phyloP scores from a whole-genome alignment of 2,329 filamentous ascomycete genomes.

The Trichoderma endophyticum region DNA sequence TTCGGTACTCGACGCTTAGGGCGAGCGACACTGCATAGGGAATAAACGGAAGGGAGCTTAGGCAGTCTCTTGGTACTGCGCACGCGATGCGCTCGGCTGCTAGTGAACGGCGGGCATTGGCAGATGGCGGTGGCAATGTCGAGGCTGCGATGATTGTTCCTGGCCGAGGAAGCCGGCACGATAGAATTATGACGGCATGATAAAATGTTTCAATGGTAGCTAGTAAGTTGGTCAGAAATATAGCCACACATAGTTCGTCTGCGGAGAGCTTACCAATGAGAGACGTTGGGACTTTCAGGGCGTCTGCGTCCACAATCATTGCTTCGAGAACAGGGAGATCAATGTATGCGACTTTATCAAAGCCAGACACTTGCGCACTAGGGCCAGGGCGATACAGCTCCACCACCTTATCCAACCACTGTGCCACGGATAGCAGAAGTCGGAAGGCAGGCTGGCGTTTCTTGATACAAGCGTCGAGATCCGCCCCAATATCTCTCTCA shows the following conservation, averaged over 20 bases:
- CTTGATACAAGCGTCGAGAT: constrained; percentile 49
- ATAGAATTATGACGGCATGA: constrained; percentile 61
- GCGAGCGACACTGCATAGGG: constrained; percentile 61
- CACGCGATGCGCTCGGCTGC: constrained; percentile 57
- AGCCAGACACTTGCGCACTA: constrained; percentile 37
- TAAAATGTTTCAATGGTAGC: constrained; percentile 62
- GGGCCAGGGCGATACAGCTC: constrained; percentile 56
- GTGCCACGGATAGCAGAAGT: constrained; percentile 52
- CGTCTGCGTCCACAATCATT: constrained; percentile 54
- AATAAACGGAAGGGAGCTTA: constrained; percentile 55
- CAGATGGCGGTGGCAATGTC: constrained; percentile 45
- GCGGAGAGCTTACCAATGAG: constrained; percentile 44
- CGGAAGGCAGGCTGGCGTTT: constrained; percentile 54
- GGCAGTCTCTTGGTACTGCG: constrained; percentile 50
- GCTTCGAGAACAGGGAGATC: constrained; percentile 57
- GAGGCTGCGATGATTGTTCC: constrained; percentile 39
- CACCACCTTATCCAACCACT: constrained; percentile 57
- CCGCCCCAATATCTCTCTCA: constrained; percentile 56
- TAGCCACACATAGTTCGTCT: too few species aligned
- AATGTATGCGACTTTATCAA: constrained; percentile 46
- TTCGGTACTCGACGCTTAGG: constrained; percentile 60
- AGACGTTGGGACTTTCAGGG: constrained; percentile 46
- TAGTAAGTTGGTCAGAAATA: constrained; percentile 25
- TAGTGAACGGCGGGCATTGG: constrained; percentile 55
- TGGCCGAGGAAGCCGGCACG: constrained; percentile 51